Percentiles rank a stretch among this genome's conserved stretches.
These are phyloP conservation scores for Carex pumila DNA, from an alignment of 176 grass and related monocot species.

Conservation along the genomic window DNA sequence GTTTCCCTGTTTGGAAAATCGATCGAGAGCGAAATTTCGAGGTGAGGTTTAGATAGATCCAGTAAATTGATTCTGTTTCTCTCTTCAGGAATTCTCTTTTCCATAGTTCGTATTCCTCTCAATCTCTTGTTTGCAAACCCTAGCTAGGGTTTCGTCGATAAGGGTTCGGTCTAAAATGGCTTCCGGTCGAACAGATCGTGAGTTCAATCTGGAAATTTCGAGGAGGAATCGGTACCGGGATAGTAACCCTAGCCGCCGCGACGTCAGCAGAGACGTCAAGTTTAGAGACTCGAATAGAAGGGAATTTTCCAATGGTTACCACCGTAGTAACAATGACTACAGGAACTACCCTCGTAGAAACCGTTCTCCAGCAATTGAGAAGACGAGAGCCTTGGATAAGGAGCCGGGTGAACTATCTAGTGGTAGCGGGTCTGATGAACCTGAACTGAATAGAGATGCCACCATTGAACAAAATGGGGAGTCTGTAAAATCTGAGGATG, in stretches of 20 bases:
- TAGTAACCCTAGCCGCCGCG: not conserved
- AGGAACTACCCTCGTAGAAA: not conserved
- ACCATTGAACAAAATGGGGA: not conserved
- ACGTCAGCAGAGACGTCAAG: not conserved
- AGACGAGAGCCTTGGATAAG: not conserved
- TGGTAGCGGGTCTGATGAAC: constrained; percentile 12
- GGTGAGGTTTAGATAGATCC: not conserved
- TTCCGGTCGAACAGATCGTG: not conserved
- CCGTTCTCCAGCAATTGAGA: not conserved
- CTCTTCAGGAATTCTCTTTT: not conserved
- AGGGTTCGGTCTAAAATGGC: constrained; percentile 1
- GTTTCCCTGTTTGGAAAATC: not conserved
- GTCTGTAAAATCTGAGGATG: constrained; percentile 13
- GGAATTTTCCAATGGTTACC: not conserved
- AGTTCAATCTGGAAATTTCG: not conserved
- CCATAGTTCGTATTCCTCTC: not conserved
- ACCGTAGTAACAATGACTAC: constrained; percentile 4
- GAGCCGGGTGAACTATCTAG: constrained; percentile 19
- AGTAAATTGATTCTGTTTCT: not conserved
- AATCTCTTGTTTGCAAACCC: not conserved
- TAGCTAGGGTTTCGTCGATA: not conserved
- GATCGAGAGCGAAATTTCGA: not conserved
- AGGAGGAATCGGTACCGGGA: constrained; percentile 10
- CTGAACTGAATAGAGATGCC: not conserved
- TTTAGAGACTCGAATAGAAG: constrained; percentile 19